phyloP scores from a whole-genome alignment of 1,284 basidiomycete genomes.

The Heterobasidion irregulare region DNA sequence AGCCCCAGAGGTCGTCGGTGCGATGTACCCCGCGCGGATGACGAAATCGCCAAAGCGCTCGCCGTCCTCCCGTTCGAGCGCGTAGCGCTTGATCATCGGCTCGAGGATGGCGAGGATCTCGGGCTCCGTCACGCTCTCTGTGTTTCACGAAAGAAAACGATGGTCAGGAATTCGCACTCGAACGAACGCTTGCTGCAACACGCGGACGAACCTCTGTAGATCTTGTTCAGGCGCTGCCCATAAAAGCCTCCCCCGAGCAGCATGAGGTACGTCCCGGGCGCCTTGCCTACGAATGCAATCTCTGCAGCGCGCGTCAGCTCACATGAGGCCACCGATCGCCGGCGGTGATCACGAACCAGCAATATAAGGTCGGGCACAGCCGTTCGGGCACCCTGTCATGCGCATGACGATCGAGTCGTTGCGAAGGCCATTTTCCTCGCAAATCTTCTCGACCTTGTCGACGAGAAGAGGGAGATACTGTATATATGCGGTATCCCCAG shows the following conservation, averaged over 20 bases:
- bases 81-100: constrained; percentile 93
- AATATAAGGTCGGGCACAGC: constrained; percentile 91
- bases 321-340: background rate
- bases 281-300: constrained; percentile 95
- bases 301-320: constrained; percentile 35
- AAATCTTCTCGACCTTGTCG: constrained; percentile 93
- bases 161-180: background rate
- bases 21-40: constrained; percentile 80
- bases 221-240: constrained; percentile 92
- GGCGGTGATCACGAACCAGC: constrained; percentile 44
- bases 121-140: constrained; percentile 87
- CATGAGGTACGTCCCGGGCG: constrained; percentile 91
- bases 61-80: constrained; percentile 81
- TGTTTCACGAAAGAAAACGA: constrained; percentile 7
- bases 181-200: background rate
- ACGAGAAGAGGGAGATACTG: constrained; percentile 92
- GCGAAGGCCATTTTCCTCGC: constrained; percentile 87
- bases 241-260: constrained; percentile 93
- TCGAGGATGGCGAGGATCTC: constrained; percentile 88
- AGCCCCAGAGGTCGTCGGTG: constrained; percentile 69
- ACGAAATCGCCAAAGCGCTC: constrained; percentile 97
- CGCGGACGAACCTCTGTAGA: constrained; percentile 58
- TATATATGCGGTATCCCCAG: constrained; percentile 6
- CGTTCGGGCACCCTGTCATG: constrained; percentile 96
- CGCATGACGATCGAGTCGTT: constrained; percentile 96